Evolutionary conservation across 192 early-diverging fungal species (phyloP), one percentile per base, ranked within the genome.

Genomic region (Coemansia sp.): DNA sequence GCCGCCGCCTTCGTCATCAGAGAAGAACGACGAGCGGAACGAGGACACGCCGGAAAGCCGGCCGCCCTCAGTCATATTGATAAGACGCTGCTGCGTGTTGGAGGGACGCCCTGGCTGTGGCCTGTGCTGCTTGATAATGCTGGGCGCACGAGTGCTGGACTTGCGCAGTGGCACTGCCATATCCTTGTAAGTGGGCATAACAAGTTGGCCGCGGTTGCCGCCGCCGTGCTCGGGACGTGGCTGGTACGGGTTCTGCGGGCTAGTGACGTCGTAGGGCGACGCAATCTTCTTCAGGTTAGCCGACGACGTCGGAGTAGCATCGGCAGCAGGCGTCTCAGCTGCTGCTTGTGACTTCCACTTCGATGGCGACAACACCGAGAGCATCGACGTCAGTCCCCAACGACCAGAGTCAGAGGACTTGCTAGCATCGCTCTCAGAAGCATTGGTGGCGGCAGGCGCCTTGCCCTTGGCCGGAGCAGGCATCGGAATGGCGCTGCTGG

Each of bases 171-270:
- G 81, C 61, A 84, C 76, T 0, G 76, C 48, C 64, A 78, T 50
- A 58, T 84, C 81, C 60, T 66, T 46, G 57, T 78, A 84, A 50
- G 66, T 44, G 0, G 76, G 81, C 73, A 84, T 84, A 21, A 84
- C 68, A 42, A 78, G 70, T 32, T 71, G 73, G 5, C 44, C 48
- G 6, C 34, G 31, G 14, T 17, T 37, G 44, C 81, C 70, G 42
- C 81, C 70, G 36, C 60, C 70, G 36, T 84, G 81, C 68, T 84
- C 76, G 12, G 81, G 81, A 31, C 69, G 81, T 45, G 81, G 81
- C 48, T 69, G 67, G 45, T 84, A 78, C 14, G 81, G 81, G n/a
- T 63, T 76, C 70, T 77, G 81, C 9, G 81, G 77, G 15, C 75
- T 83, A 17, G 62, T 60, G 36, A 75, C 59, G 21, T 78, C 77